Conservation (phyloP, 2,329 filamentous ascomycete genomes). For the Xylariomycetidae sp. region DNA sequence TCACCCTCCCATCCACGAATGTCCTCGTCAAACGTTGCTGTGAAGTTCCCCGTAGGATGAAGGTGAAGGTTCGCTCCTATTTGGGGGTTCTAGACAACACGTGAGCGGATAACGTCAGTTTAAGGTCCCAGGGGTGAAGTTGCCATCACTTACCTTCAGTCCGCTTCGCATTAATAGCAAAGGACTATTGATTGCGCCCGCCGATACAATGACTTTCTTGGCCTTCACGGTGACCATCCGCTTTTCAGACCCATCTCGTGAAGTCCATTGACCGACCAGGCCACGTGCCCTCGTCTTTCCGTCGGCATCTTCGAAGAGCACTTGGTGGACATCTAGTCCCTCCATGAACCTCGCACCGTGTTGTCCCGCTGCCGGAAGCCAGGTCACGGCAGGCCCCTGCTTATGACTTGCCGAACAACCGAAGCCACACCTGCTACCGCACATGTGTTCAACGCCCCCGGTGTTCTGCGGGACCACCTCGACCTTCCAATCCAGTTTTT, state of each 20-base stretch:
- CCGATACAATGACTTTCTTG: slow-evolving; percentile 74
- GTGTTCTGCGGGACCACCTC: slow-evolving; percentile 66
- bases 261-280: slow-evolving; percentile 70
- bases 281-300: slow-evolving; percentile 61
- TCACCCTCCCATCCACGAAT: slow-evolving; percentile 62
- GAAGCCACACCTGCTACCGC: slow-evolving; percentile 46
- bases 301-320: slow-evolving; percentile 53
- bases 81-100: slow-evolving; percentile 61
- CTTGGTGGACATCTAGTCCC: slow-evolving; percentile 54
- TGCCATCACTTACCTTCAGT: slow-evolving; percentile 50
- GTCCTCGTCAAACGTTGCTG: slow-evolving; percentile 64
- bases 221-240: slow-evolving; percentile 69
- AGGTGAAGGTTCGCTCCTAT: slow-evolving; percentile 79
- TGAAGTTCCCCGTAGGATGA: slow-evolving; percentile 63
- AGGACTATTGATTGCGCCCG: slow-evolving; percentile 73
- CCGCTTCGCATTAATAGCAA: slow-evolving; percentile 73
- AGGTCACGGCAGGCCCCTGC: slow-evolving; percentile 64
- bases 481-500: slow-evolving; percentile 59
- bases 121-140: neutral
- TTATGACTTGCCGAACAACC: slow-evolving; percentile 54
- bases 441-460: slow-evolving; percentile 58
- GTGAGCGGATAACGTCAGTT: too few species aligned
- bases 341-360: slow-evolving; percentile 66
- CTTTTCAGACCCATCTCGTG: slow-evolving; percentile 59
- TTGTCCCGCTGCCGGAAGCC: slow-evolving; percentile 61